These are phyloP conservation scores for Naganishia randhawae DNA, from an alignment of 768 basidiomycete species.

Conservation along the genomic window DNA sequence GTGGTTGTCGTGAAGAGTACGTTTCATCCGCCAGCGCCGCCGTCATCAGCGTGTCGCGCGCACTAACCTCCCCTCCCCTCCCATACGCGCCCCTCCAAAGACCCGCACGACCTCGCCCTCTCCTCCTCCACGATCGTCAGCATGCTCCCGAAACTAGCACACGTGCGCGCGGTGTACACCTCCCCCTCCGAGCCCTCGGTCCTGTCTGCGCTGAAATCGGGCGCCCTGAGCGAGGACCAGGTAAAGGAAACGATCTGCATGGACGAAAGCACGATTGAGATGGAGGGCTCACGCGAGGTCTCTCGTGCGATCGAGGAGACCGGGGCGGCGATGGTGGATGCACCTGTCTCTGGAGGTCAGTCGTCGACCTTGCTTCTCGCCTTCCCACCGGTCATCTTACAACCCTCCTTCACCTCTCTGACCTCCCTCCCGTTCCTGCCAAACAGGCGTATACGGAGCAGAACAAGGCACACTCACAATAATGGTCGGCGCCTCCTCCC, in stretches of 20 bases:
- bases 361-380: no score
- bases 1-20: slow-evolving; percentile 19
- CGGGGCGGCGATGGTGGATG: slow-evolving; percentile 27
- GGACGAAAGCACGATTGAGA: slow-evolving; percentile 28
- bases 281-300: slow-evolving; percentile 24
- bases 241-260: slow-evolving; percentile 25
- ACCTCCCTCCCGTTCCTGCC: neutral
- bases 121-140: slow-evolving; percentile 24
- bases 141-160: slow-evolving; percentile 29
- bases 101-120: slow-evolving; percentile 27
- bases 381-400: no score
- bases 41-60: no score
- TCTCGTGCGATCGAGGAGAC: slow-evolving; percentile 19
- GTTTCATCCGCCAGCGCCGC: no score
- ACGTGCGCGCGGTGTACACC: slow-evolving; percentile 29
- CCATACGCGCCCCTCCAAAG: neutral
- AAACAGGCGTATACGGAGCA: slow-evolving; percentile 29
- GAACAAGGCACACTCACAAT: slow-evolving; percentile 30
- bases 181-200: slow-evolving; percentile 4
- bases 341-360: slow-evolving; percentile 31
- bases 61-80: no score
- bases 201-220: slow-evolving; percentile 25
- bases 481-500: slow-evolving; percentile 31
- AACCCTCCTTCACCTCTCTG: neutral
- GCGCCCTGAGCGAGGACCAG: neutral